Percentiles rank a stretch among this genome's conserved stretches.
Evolutionary conservation across 352 stramenopile species (phyloP).

Genomic region (Pythium periplocum): DNA sequence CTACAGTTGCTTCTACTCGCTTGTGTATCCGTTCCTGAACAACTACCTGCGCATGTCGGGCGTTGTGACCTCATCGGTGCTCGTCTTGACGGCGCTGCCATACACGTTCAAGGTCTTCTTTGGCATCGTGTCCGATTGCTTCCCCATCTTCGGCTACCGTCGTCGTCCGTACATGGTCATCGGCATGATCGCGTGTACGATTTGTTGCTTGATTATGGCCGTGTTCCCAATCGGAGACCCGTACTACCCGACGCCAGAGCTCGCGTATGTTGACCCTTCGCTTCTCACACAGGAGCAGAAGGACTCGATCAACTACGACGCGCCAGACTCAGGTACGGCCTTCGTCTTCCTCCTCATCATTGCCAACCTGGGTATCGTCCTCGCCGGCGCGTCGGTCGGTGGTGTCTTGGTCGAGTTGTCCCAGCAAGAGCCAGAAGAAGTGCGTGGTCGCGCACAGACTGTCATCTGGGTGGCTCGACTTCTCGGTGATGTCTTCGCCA

Average conservation of each 20-base stretch:
- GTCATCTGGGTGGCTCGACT: conserved; percentile 21
- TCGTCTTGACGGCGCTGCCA: conserved; percentile 35
- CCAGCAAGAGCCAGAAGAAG: conserved; percentile 21
- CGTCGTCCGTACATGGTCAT: conserved; percentile 4
- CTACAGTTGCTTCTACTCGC: conserved; percentile 21
- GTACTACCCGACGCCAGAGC: conserved; percentile 15
- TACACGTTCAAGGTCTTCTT: conserved; percentile 49
- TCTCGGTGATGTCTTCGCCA: conserved; percentile 10
- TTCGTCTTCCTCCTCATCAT: conserved; percentile 41
- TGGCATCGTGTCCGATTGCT: not conserved
- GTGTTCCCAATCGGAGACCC: conserved; percentile 16
- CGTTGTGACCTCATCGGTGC: conserved; percentile 20
- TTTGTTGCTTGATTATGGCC: conserved; percentile 22
- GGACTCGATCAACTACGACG: conserved; percentile 20
- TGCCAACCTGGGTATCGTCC: conserved; percentile 50
- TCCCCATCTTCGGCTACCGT: conserved; percentile 8
- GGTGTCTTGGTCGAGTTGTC: conserved; percentile 33
- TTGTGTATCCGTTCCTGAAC: conserved; percentile 35
- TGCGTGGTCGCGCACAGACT: conserved; percentile 24
- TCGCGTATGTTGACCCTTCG: conserved; percentile 7
- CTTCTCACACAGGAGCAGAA: conserved; percentile 10
- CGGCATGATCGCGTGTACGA: conserved; percentile 12
- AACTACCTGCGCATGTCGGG: conserved; percentile 36
- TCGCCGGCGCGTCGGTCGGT: conserved; percentile 42
- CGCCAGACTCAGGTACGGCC: conserved; percentile 18